Evolutionary conservation across 257 asterid genomes (phyloP), one percentile per base, ranked within the genome.

Genomic region (Nicotiana undulata): DNA sequence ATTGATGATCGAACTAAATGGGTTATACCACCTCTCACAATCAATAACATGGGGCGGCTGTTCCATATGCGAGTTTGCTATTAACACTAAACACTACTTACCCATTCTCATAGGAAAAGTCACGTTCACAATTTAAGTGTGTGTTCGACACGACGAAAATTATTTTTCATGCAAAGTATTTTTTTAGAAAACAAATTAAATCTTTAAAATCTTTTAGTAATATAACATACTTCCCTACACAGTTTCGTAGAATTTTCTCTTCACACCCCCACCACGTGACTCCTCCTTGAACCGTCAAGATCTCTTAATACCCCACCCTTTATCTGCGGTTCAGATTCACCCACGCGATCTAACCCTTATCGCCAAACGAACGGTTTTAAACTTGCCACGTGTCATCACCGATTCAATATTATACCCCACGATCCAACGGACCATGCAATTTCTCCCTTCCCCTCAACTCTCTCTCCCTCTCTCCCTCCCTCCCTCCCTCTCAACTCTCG

Each of bases 381-480:
- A 70, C 1, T 0, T 3, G 59, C 6, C 77, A 70, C 77, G 77
- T 70, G 77, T 44, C 59, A 2, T 70, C 4, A 10, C 37, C 5
- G 77, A 70, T 70, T 22, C 37, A 70, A 44, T 70, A 70, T 70
- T 70, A 70, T 70, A 70, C 77, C 77, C 59, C 77, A 70, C 34
- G 59, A 70, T 70, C 77, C 77, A 24, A 72, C 77, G 77, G 77
- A 72, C 34, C 77, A 3, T 72, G 77, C 77, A 72, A 13, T 72
- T 70, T 46, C 51, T 31, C 24, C 16, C 9, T 31, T 31, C 15
- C 46, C 10, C 32, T 3, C 56, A n/a, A n/a, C 13, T 9, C 32
- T 12, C 77, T 22, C 12, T 13, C 15, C 10, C 9, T 20, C 34
- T 6, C 52, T 4, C 4, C 20, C 76, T 66, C 26, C 10, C 34